These are phyloP conservation scores for Pichia manshurica DNA, from an alignment of 805 yeast genomes.

Conservation along the genomic window DNA sequence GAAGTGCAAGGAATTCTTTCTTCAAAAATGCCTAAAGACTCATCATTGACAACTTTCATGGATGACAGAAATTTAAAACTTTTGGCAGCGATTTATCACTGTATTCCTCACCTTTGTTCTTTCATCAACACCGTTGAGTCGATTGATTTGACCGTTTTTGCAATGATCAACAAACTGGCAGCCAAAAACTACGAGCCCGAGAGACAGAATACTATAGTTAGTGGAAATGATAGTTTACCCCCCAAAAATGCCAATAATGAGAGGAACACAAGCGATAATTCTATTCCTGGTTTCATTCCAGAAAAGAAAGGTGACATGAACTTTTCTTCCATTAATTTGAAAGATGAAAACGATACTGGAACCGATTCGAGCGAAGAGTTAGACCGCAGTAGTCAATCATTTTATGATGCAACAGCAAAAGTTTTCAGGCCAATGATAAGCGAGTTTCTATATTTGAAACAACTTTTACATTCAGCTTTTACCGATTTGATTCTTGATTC, in stretches of 20 bases:
- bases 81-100: constrained; percentile 47
- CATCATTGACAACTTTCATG: constrained; percentile 20
- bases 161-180: constrained; percentile 28
- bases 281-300: background rate
- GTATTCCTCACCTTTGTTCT: constrained; percentile 42
- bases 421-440: constrained; percentile 42
- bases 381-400: constrained; percentile 18
- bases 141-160: constrained; percentile 53
- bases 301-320: too few species aligned
- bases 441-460: constrained; percentile 75
- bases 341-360: constrained; percentile 12
- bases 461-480: constrained; percentile 57
- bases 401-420: constrained; percentile 31
- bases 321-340: background rate
- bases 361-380: constrained; percentile 10
- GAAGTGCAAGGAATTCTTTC: constrained; percentile 40
- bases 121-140: constrained; percentile 52
- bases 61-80: constrained; percentile 47
- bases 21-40: constrained; percentile 31
- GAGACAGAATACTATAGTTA: constrained; percentile 18
- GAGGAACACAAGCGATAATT: background rate
- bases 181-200: constrained; percentile 8
- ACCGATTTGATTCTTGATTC: constrained; percentile 58
- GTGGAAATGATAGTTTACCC: background rate
- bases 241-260: background rate